These are phyloP conservation scores for Chenopodium formosanum DNA, from an alignment of 148 eudicot genomes.

Conservation along the genomic window DNA sequence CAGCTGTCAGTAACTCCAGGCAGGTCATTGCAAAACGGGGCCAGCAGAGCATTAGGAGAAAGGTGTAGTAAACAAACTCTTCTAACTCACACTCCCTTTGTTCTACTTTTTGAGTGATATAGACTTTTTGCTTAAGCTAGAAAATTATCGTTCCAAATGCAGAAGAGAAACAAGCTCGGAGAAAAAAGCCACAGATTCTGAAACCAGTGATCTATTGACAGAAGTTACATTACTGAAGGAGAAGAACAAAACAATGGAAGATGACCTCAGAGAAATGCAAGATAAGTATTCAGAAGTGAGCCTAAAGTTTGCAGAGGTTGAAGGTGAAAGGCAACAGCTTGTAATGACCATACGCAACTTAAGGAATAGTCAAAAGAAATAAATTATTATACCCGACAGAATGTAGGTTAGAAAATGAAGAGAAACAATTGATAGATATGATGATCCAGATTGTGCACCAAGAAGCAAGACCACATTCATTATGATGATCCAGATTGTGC, in stretches of 20 bases:
- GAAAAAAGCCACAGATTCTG: slow-evolving; percentile 27
- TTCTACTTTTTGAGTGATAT: neutral
- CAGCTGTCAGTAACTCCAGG: slow-evolving; percentile 28
- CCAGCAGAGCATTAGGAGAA: slow-evolving; percentile 28
- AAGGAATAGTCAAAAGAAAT: slow-evolving; percentile 60
- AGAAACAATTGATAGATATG: slow-evolving; percentile 2
- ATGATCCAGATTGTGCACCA: neutral
- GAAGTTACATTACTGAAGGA: slow-evolving; percentile 56
- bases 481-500: neutral
- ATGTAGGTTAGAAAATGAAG: slow-evolving; percentile 1
- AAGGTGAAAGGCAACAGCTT: slow-evolving; percentile 76
- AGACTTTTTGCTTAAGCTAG: neutral
- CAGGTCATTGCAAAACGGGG: slow-evolving; percentile 35
- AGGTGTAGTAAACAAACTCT: slow-evolving; percentile 31
- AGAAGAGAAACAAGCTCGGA: slow-evolving; percentile 30
- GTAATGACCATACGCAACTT: slow-evolving; percentile 68
- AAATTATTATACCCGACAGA: slow-evolving; percentile 1
- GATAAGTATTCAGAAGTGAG: slow-evolving; percentile 92
- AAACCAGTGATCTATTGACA: slow-evolving; percentile 32
- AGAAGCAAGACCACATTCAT: slow-evolving; percentile 11
- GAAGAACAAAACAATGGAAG: slow-evolving; percentile 61
- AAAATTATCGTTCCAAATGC: slow-evolving; percentile 28
- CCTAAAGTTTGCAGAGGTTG: slow-evolving; percentile 95
- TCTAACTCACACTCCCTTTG: neutral
- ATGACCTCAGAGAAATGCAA: slow-evolving; percentile 77